These are phyloP conservation scores for Phtheirospermum japonicum DNA, from an alignment of 257 asterid genomes.

Conservation along the genomic window DNA sequence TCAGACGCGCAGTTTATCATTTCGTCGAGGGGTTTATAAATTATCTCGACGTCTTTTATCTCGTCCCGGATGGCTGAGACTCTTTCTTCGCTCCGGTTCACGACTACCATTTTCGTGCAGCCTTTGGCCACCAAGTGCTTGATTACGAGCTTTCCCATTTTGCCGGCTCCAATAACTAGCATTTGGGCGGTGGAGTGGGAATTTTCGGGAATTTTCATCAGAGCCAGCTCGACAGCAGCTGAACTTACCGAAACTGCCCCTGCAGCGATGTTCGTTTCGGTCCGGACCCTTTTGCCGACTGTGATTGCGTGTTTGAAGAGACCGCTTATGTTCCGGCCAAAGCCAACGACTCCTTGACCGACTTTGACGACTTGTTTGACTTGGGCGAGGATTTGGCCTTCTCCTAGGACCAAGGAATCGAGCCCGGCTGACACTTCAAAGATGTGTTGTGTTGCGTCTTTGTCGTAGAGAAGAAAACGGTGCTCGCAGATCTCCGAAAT, in stretches of 20 bases:
- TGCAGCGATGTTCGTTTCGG: constrained; percentile 87
- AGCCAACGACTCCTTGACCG: constrained; percentile 88
- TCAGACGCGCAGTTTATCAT: constrained; percentile 59
- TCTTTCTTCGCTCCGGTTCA: constrained; percentile 71
- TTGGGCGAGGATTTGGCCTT: constrained; percentile 96
- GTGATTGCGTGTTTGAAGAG: constrained; percentile 93
- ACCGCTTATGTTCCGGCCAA: constrained; percentile 87
- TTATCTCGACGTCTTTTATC: constrained; percentile 60
- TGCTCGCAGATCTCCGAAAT: constrained; percentile 78
- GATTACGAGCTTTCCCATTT: constrained; percentile 98
- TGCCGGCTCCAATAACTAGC: constrained; percentile 88
- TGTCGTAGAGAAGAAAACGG: constrained; percentile 76
- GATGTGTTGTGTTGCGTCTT: constrained; percentile 90
- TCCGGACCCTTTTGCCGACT: constrained; percentile 88
- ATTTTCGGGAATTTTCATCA: constrained; percentile 78
- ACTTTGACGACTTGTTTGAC: constrained; percentile 93
- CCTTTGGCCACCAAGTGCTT: constrained; percentile 92
- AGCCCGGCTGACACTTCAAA: constrained; percentile 94
- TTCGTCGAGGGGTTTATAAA: constrained; percentile 65
- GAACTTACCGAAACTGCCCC: constrained; percentile 98
- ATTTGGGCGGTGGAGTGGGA: constrained; percentile 65
- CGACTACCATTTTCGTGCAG: constrained; percentile 82
- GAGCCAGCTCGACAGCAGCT: constrained; percentile 90
- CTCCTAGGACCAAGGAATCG: constrained; percentile 90
- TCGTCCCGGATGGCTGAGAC: constrained; percentile 80